Conservation (phyloP, 1,139 yeast genomes). For the Pneumocystis murina region DNA sequence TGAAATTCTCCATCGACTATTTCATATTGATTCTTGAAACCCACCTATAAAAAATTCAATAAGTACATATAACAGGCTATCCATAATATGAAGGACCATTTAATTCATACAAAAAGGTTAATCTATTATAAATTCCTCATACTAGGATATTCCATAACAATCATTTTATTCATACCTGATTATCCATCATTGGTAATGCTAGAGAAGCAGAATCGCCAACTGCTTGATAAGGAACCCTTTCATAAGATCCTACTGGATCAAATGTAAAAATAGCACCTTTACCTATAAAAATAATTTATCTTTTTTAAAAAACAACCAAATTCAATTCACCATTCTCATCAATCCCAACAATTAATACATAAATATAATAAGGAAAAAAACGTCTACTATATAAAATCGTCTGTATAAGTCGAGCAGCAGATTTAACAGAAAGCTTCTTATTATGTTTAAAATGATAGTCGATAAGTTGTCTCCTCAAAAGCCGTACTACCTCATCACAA, state of each 20-base stretch:
- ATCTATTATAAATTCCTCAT: not conserved
- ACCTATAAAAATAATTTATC: slow-evolving; percentile 28
- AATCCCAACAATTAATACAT: slow-evolving; percentile 85
- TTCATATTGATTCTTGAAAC: slow-evolving; percentile 54
- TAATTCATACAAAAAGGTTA: not conserved
- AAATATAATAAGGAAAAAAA: slow-evolving; percentile 92
- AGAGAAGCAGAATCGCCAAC: slow-evolving; percentile 95
- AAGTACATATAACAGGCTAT: not conserved
- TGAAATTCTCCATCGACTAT: slow-evolving; percentile 59
- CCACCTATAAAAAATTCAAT: slow-evolving; percentile 11
- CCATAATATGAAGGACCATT: not conserved
- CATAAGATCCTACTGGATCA: slow-evolving; percentile 96
- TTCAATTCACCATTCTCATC: slow-evolving; percentile 40
- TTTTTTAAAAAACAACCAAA: slow-evolving; percentile 18
- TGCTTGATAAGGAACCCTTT: slow-evolving; percentile 92
- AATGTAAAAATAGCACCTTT: slow-evolving; percentile 90
- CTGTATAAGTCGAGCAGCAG: slow-evolving; percentile 86
- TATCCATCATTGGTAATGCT: slow-evolving; percentile 93
- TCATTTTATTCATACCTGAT: slow-evolving; percentile 48
- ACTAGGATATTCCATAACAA: slow-evolving; percentile 29
- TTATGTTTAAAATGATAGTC: slow-evolving; percentile 84
- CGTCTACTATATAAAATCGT: slow-evolving; percentile 83
- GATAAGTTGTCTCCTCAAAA: slow-evolving; percentile 34
- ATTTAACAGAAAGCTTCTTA: slow-evolving; percentile 47
- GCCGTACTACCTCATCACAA: slow-evolving; percentile 62